Conservation (phyloP, 176 grass and related monocot species). For the Raddia distichophylla region DNA sequence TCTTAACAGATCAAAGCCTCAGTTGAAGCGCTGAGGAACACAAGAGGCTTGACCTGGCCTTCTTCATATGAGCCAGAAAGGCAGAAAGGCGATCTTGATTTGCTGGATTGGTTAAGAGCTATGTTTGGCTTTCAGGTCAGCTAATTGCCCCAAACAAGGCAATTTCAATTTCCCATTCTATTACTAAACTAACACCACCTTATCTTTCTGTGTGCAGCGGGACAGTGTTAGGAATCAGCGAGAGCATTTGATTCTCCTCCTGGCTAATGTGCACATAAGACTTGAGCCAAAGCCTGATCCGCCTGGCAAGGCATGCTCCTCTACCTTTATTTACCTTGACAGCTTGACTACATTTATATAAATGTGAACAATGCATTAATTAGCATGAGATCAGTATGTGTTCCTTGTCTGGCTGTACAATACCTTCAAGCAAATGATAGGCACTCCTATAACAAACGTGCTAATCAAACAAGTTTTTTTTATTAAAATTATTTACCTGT, state of each 20-base stretch:
- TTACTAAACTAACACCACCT: conserved; percentile 40
- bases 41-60: conserved; percentile 78
- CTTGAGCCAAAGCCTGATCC: conserved; percentile 82
- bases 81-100: conserved; percentile 81
- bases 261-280: conserved; percentile 88
- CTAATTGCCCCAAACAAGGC: conserved; percentile 21
- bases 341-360: conserved; percentile 25
- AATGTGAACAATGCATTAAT: conserved; percentile 3
- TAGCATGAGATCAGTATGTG: conserved; percentile 5
- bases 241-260: conserved; percentile 89
- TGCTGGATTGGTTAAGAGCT: conserved; percentile 92
- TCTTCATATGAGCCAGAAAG: conserved; percentile 71
- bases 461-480: conserved; percentile 4
- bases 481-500: conserved; percentile 10
- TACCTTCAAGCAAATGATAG: conserved; percentile 9
- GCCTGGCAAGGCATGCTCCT: conserved; percentile 75
- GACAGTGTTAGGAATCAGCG: conserved; percentile 96
- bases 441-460: neutral
- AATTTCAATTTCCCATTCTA: conserved; percentile 27
- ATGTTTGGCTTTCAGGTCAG: conserved; percentile 99
- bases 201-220: conserved; percentile 55
- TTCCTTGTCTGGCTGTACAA: conserved; percentile 14
- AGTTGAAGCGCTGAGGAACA: conserved; percentile 67
- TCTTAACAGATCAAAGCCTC: conserved; percentile 60
- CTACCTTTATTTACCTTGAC: conserved; percentile 36